phyloP scores from a whole-genome alignment of 371 early-diverging fungal genomes.

The Mortierella sp. region DNA sequence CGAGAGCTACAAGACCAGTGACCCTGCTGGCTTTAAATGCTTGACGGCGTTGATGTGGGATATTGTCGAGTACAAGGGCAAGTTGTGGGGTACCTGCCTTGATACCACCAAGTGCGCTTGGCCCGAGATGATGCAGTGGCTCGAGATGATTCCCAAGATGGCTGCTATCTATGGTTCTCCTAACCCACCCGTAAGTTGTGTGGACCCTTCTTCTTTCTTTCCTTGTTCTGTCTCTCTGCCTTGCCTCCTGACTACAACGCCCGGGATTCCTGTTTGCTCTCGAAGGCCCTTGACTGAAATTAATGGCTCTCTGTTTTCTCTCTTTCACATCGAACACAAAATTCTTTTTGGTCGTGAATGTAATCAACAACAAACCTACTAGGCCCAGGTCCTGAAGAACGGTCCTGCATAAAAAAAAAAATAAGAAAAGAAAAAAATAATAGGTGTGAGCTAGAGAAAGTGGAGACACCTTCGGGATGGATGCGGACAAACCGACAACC shows the following conservation, averaged over 20 bases:
- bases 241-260: too few species aligned
- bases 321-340: too few species aligned
- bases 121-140: slow-evolving; percentile 43
- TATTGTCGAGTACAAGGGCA: slow-evolving; percentile 25
- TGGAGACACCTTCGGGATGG: too few species aligned
- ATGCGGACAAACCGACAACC: too few species aligned
- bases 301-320: too few species aligned
- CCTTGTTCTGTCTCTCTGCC: too few species aligned
- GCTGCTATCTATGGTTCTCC: slow-evolving; percentile 27
- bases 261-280: too few species aligned
- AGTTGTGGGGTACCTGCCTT: slow-evolving; percentile 26
- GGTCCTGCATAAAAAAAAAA: slow-evolving; percentile 10
- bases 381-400: slow-evolving; percentile 19
- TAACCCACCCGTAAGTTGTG: slow-evolving; percentile 22
- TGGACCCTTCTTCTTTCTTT: background rate
- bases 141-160: slow-evolving; percentile 28
- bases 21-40: slow-evolving; percentile 21
- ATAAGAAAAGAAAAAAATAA: too few species aligned
- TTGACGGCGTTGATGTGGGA: slow-evolving; percentile 36
- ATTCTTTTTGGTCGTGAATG: too few species aligned
- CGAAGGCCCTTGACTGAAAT: too few species aligned
- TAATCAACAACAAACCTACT: background rate
- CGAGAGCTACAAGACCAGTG: slow-evolving; percentile 8
- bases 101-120: slow-evolving; percentile 25
- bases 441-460: too few species aligned